Percentiles rank a stretch among this genome's conserved stretches.
phyloP scores from a whole-genome alignment of 2,329 filamentous ascomycete genomes.

The Aspergillus terreus region DNA sequence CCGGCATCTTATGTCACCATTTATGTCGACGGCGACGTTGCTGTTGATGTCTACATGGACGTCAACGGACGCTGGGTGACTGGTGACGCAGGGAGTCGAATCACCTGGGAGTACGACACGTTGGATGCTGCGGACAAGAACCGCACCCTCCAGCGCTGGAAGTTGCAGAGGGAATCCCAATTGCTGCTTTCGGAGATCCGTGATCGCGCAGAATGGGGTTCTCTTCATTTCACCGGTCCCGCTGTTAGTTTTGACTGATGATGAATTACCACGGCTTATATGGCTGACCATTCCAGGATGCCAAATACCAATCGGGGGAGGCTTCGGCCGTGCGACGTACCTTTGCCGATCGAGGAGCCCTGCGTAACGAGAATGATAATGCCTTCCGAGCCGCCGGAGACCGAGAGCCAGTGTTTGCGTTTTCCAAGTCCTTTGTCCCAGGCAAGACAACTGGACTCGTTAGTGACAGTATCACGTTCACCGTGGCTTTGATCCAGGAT shows the following conservation, averaged over 20 bases:
- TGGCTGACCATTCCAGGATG: conserved; percentile 41
- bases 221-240: conserved; percentile 71
- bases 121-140: conserved; percentile 37
- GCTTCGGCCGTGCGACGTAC: conserved; percentile 62
- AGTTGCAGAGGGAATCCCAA: conserved; percentile 47
- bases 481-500: conserved; percentile 71
- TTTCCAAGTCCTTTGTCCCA: conserved; percentile 62
- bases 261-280: neutral
- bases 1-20: conserved; percentile 78
- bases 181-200: conserved; percentile 68
- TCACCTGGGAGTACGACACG: conserved; percentile 64
- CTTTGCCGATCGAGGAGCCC: conserved; percentile 64
- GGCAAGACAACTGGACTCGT: conserved; percentile 28
- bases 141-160: conserved; percentile 41
- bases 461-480: conserved; percentile 65
- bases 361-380: conserved; percentile 65
- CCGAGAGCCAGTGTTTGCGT: conserved; percentile 78
- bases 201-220: conserved; percentile 82
- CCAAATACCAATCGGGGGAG: conserved; percentile 67
- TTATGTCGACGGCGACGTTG: conserved; percentile 62
- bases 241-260: conserved; percentile 33
- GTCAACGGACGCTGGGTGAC: conserved; percentile 79
- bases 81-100: conserved; percentile 64
- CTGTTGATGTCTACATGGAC: conserved; percentile 62
- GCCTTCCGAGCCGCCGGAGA: conserved; percentile 68